Percentiles rank a stretch among this genome's conserved stretches.
phyloP scores from a whole-genome alignment of 2,329 filamentous ascomycete genomes.

The Aspergillus unguis region DNA sequence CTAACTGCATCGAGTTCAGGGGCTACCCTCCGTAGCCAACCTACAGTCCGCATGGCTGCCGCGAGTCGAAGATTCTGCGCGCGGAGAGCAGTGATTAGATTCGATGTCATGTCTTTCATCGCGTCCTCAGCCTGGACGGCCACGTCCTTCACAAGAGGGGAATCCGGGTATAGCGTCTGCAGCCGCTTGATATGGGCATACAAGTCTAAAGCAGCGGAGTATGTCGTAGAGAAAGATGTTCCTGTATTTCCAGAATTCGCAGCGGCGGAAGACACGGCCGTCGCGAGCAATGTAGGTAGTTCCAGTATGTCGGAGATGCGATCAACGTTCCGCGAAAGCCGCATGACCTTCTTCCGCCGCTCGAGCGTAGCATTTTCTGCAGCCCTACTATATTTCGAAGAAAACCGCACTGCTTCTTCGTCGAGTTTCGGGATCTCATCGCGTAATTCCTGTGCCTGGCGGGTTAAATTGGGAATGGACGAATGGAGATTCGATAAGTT shows the following conservation, averaged over 20 bases:
- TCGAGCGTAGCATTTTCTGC: conserved; percentile 67
- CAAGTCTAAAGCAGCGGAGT: conserved; percentile 84
- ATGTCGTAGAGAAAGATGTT: conserved; percentile 60
- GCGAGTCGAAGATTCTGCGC: conserved; percentile 80
- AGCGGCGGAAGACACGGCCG: conserved; percentile 56
- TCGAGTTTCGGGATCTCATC: conserved; percentile 76
- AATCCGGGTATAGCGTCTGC: conserved; percentile 76
- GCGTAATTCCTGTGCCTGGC: conserved; percentile 64
- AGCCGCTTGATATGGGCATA: conserved; percentile 90
- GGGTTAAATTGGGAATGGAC: conserved; percentile 68
- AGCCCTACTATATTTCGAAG: conserved; percentile 74
- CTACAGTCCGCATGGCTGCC: conserved; percentile 82
- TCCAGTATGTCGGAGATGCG: conserved; percentile 87
- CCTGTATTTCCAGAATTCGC: conserved; percentile 42
- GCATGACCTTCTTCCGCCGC: conserved; percentile 71
- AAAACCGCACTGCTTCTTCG: conserved; percentile 72
- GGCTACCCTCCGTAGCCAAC: conserved; percentile 82
- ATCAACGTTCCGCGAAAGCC: conserved; percentile 82
- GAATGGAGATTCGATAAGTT: conserved; percentile 69
- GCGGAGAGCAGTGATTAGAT: conserved; percentile 74
- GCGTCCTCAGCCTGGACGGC: conserved; percentile 75
- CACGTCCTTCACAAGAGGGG: conserved; percentile 69
- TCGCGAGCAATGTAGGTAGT: conserved; percentile 78
- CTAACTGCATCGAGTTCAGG: conserved; percentile 65
- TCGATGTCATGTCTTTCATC: conserved; percentile 83